Percentiles rank a stretch among this genome's conserved stretches.
Evolutionary conservation across 495 filamentous ascomycete genomes (phyloP).

Genomic region (Viridothelium virens): DNA sequence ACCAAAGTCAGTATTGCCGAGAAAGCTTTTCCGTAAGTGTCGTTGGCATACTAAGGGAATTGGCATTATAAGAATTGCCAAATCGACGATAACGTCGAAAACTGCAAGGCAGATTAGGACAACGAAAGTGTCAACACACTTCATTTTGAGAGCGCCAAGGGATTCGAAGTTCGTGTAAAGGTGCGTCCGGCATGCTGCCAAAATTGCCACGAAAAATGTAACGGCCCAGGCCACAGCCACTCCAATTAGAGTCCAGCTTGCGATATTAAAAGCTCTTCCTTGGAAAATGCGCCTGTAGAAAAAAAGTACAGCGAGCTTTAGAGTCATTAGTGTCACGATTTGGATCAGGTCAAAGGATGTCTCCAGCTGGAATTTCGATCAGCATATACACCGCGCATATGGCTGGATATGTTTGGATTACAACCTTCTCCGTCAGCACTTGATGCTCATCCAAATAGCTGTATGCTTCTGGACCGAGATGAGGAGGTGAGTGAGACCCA

Average conservation of each 20-base stretch:
- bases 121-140: conserved; percentile 19
- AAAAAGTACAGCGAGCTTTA: neutral
- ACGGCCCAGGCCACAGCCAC: conserved; percentile 13
- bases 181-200: conserved; percentile 15
- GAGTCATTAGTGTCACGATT: neutral
- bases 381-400: neutral
- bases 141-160: conserved; percentile 15
- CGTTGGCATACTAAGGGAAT: conserved; percentile 15
- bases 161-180: conserved; percentile 16
- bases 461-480: neutral
- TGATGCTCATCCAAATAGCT: conserved; percentile 1
- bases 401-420: neutral
- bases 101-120: conserved; percentile 17
- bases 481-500: neutral
- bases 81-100: conserved; percentile 18
- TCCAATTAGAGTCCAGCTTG: conserved; percentile 13
- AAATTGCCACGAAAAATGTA: conserved; percentile 13
- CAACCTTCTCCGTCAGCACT: neutral
- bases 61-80: conserved; percentile 16
- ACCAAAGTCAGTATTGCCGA: neutral
- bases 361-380: neutral
- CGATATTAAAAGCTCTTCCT: neutral
- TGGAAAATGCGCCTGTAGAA: neutral
- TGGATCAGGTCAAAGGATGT: conserved; percentile 3
- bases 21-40: neutral